Conservation (phyloP, 2,329 filamentous ascomycete species). For the Esteya vermicola region DNA sequence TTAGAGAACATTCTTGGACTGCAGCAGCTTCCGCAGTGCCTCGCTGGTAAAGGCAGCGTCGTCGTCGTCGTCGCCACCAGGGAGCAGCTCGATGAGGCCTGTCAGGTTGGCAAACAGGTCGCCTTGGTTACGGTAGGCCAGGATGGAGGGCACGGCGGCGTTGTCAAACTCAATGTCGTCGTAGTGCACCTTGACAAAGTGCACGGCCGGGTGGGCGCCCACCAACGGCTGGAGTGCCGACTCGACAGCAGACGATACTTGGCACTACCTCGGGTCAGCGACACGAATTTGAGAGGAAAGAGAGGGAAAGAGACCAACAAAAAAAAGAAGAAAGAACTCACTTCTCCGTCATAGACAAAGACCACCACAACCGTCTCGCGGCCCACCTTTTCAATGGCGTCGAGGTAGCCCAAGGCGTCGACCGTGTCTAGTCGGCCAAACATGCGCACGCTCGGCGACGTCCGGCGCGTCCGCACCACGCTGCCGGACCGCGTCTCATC, state of each 20-base stretch:
- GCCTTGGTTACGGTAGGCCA: conserved; percentile 76
- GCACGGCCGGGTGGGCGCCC: conserved; percentile 51
- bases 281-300: background rate
- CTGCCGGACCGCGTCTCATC: conserved; percentile 29
- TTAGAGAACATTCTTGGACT: conserved; percentile 37
- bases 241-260: conserved; percentile 67
- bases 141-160: conserved; percentile 70
- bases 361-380: conserved; percentile 77
- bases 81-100: conserved; percentile 75
- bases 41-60: conserved; percentile 42
- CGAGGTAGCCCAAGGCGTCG: conserved; percentile 84
- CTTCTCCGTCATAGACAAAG: conserved; percentile 80
- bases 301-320: conserved; percentile 17
- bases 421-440: conserved; percentile 74
- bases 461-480: conserved; percentile 45
- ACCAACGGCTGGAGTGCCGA: conserved; percentile 65
- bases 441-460: conserved; percentile 60
- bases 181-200: conserved; percentile 84
- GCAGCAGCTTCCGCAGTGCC: conserved; percentile 36
- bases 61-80: conserved; percentile 50
- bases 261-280: conserved; percentile 41
- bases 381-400: conserved; percentile 83
- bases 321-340: too few species aligned
- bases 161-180: conserved; percentile 90
- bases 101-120: conserved; percentile 86